Evolutionary conservation across 331 rosid genomes (phyloP), one percentile per base, ranked within the genome.

Genomic region (Saraca asoca): DNA sequence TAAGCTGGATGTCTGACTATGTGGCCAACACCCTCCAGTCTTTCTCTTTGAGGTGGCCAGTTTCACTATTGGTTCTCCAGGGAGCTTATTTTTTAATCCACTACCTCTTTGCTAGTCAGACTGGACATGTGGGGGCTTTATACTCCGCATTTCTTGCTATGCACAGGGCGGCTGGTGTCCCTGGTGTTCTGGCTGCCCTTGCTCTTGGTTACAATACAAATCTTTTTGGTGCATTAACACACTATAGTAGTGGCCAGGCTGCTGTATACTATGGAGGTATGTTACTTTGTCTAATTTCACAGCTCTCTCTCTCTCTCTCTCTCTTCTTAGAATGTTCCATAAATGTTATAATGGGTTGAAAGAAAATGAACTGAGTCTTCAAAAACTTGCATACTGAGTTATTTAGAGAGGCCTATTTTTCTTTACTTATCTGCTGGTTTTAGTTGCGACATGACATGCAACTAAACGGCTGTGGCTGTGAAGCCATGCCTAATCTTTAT

Each of bases 31-130:
- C 44, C 41, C 95, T 94, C 11, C 81, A 62, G 51, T 75, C 92
- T 39, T 76, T 80, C 62, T 88, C 95, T 49, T 74, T 94, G 75
- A 83, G 95, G 79, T 90, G 98, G 98, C 97, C 89, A 10, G 92
- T 70, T 39, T 82, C 98, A 2, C 78, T 94, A 44, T 78, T 71
- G 31, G 86, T 90, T 76, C 98, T 94, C 74, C 98, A 94, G 76
- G 87, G 83, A 9, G 83, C 95, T 18, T 94, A 94, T 78, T 90
- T 90, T 87, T 70, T 77, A 69, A 83, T 94, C 70, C 99, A 94
- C 84, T 94, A 94, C 89, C 90, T 94, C 80, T 90, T 94, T 43
- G 99, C 97, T 5, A 94, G 99, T 78, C 99, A 94, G 79, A 90
- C 99, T 0, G 99, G 96, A 49, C 99, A 94, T 34, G 97, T 94